A percentile compares a stretch with the other conserved stretches of the same genome.
phyloP scores from a whole-genome alignment of 2,329 filamentous ascomycete genomes.

The Nigrospora osmanthi region DNA sequence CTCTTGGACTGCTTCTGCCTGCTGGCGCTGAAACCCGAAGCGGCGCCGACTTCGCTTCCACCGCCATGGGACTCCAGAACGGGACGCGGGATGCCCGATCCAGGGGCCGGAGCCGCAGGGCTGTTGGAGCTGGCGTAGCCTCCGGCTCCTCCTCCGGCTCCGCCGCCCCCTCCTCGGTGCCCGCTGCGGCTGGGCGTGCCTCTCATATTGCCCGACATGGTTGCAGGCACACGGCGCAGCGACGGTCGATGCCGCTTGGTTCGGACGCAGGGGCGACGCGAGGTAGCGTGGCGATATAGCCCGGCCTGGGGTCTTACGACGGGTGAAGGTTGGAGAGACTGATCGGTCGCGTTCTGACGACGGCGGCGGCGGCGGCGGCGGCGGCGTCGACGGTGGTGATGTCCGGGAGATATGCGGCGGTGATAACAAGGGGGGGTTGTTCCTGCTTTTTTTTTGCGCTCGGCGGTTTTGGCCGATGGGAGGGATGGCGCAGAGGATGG shows the following conservation, averaged over 20 bases:
- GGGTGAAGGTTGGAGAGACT: too few relatives aligned
- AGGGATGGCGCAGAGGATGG: too few relatives aligned
- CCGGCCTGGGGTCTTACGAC: too few relatives aligned
- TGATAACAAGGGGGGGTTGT: too few relatives aligned
- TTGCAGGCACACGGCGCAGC: constrained; percentile 24
- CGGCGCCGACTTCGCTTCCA: constrained; percentile 48
- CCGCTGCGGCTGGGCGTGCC: constrained; percentile 59
- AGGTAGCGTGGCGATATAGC: too few relatives aligned
- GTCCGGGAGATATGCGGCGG: too few relatives aligned
- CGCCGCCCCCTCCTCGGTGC: constrained; percentile 35
- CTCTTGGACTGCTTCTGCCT: constrained; percentile 94
- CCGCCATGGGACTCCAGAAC: constrained; percentile 48
- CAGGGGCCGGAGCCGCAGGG: constrained; percentile 27
- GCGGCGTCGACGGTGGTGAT: too few relatives aligned
- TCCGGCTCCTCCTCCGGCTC: background rate
- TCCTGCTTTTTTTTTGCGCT: too few relatives aligned
- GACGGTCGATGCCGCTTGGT: constrained; percentile 9
- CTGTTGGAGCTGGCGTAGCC: constrained; percentile 50
- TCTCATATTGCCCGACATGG: constrained; percentile 55
- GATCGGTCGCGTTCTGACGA: too few relatives aligned
- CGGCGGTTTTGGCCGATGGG: too few relatives aligned
- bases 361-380: too few relatives aligned
- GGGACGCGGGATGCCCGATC: constrained; percentile 66
- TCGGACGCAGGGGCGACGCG: background rate
- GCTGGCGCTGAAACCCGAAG: constrained; percentile 76